Evolutionary conservation across 768 basidiomycete species (phyloP).

Genomic region (Mycena rosella): DNA sequence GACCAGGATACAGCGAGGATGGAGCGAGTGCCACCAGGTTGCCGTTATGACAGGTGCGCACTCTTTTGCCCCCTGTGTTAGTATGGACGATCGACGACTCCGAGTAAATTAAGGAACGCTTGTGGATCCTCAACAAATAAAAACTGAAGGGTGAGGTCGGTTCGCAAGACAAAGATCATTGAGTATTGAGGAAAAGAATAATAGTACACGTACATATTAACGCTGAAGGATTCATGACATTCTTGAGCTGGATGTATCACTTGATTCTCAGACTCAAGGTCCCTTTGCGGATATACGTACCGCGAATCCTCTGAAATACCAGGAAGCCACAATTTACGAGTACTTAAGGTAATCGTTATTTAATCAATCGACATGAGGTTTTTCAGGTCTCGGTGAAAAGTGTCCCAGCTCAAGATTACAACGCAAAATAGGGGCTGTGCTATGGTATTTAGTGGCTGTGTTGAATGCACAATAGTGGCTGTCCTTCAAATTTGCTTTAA

Average conservation of each 20-base stretch:
- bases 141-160: conserved; percentile 1
- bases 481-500: no score
- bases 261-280: neutral
- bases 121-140: conserved; percentile 15
- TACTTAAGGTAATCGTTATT: no score
- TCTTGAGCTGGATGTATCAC: neutral
- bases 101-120: conserved; percentile 4
- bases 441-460: no score
- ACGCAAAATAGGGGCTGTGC: no score
- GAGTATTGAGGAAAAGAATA: neutral
- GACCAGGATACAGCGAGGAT: no score
- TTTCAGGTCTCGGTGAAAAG: no score
- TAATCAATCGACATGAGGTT: no score
- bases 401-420: no score
- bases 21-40: no score
- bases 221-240: conserved; percentile 1
- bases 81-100: neutral
- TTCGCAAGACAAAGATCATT: conserved; percentile 4
- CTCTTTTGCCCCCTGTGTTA: neutral
- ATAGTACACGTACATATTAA: neutral
- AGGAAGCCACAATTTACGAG: neutral
- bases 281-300: conserved; percentile 6
- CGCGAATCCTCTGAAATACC: neutral
- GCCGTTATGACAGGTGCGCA: conserved; percentile 6
- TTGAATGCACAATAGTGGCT: no score